Conservation (phyloP, 768 basidiomycete species). For the Hirschioporus abietinus region DNA sequence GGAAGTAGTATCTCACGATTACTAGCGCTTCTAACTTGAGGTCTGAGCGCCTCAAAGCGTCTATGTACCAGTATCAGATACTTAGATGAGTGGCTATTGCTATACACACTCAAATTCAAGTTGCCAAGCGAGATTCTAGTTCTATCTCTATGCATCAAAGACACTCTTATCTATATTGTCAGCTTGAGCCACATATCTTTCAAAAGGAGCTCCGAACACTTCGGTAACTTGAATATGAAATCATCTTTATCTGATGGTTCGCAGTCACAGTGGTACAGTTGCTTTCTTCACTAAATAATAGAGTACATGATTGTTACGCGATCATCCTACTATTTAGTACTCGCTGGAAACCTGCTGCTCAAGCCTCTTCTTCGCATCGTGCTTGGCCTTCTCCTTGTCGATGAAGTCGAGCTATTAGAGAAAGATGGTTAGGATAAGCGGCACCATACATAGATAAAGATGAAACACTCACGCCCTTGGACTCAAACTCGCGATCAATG, state of each 20-base stretch:
- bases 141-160: too few species aligned
- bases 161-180: too few species aligned
- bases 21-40: too few species aligned
- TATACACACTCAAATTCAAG: too few species aligned
- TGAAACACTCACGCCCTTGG: slow-evolving; percentile 42
- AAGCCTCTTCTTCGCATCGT: slow-evolving; percentile 4
- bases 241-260: neutral
- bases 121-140: too few species aligned
- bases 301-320: neutral
- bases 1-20: too few species aligned
- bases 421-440: neutral
- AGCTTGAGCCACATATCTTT: too few species aligned
- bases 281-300: neutral
- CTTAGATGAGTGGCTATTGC: too few species aligned
- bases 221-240: neutral
- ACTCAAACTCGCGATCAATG: slow-evolving; percentile 50
- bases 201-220: neutral
- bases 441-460: neutral
- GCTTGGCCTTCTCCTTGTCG: slow-evolving; percentile 38
- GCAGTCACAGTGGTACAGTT: neutral
- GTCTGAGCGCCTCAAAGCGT: too few species aligned
- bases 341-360: neutral
- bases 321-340: neutral
- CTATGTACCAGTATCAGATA: too few species aligned
- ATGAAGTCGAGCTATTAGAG: slow-evolving; percentile 36